Percentiles rank a stretch among this genome's conserved stretches.
Conservation (phyloP, 2,329 filamentous ascomycete species). For the Talaromyces sp. region DNA sequence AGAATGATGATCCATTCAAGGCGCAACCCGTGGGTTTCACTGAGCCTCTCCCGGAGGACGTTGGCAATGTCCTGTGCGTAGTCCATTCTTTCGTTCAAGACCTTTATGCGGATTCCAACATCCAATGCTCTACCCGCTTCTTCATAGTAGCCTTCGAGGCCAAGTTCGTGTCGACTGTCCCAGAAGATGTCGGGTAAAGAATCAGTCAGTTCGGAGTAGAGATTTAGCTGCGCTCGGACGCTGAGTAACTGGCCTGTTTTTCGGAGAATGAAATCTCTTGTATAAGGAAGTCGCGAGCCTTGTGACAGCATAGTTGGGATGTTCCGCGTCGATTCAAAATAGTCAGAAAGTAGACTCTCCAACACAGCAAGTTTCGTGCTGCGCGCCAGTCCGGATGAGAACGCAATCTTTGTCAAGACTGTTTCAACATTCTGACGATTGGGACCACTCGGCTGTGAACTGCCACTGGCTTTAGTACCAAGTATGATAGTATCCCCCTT, state of each 20-base stretch:
- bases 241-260: constrained; percentile 90
- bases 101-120: constrained; percentile 83
- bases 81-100: constrained; percentile 94
- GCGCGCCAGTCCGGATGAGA: constrained; percentile 86
- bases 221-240: constrained; percentile 86
- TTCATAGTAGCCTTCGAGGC: constrained; percentile 91
- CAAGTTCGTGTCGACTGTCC: constrained; percentile 83
- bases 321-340: constrained; percentile 78
- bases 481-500: constrained; percentile 84
- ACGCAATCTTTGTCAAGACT: constrained; percentile 89
- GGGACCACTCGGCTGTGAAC: constrained; percentile 18
- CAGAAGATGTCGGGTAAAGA: constrained; percentile 94
- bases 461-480: constrained; percentile 58
- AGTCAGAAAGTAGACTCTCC: constrained; percentile 73
- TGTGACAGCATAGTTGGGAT: constrained; percentile 74
- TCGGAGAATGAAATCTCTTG: constrained; percentile 73
- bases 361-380: constrained; percentile 92
- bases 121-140: constrained; percentile 86
- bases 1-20: constrained; percentile 96
- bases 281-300: constrained; percentile 59
- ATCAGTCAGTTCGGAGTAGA: constrained; percentile 95
- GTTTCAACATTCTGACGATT: constrained; percentile 47
- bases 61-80: constrained; percentile 93
- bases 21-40: constrained; percentile 80
- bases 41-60: constrained; percentile 80